These are phyloP conservation scores for Serendipita sp. DNA, from an alignment of 768 basidiomycete species.

Conservation along the genomic window DNA sequence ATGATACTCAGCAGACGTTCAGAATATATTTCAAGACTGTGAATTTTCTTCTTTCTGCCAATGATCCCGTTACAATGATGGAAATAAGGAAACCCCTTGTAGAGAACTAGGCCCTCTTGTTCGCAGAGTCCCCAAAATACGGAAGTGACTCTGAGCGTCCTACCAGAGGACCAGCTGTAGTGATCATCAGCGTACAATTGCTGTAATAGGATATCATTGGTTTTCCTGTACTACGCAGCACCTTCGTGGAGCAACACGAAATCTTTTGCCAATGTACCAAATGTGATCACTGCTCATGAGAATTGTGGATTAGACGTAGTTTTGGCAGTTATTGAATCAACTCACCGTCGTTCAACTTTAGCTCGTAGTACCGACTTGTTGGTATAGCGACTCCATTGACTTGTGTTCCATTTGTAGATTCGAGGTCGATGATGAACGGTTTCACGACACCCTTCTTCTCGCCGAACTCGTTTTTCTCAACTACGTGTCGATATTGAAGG, in stretches of 20 bases:
- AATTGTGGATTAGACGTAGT: background rate
- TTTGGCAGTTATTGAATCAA: background rate
- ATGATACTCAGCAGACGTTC: too few relatives aligned
- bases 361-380: slow-evolving; percentile 70
- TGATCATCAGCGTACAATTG: too few relatives aligned
- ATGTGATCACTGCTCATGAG: slow-evolving; percentile 53
- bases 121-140: too few relatives aligned
- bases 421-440: slow-evolving; percentile 93
- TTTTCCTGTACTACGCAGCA: slow-evolving; percentile 17
- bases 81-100: too few relatives aligned
- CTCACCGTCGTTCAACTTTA: slow-evolving; percentile 65
- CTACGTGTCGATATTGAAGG: slow-evolving; percentile 81
- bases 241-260: slow-evolving; percentile 80
- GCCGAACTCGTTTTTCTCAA: slow-evolving; percentile 79
- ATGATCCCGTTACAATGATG: too few relatives aligned
- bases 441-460: slow-evolving; percentile 62
- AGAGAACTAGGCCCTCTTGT: too few relatives aligned
- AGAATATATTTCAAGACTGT: too few relatives aligned
- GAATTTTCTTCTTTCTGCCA: too few relatives aligned
- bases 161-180: too few relatives aligned
- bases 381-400: slow-evolving; percentile 84
- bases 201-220: too few relatives aligned
- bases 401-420: slow-evolving; percentile 91
- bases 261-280: slow-evolving; percentile 64
- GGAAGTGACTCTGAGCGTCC: too few relatives aligned